Base-by-base conservation (phyloP, 352 stramenopile species). In the Elongisporangium prolatum region DNA sequence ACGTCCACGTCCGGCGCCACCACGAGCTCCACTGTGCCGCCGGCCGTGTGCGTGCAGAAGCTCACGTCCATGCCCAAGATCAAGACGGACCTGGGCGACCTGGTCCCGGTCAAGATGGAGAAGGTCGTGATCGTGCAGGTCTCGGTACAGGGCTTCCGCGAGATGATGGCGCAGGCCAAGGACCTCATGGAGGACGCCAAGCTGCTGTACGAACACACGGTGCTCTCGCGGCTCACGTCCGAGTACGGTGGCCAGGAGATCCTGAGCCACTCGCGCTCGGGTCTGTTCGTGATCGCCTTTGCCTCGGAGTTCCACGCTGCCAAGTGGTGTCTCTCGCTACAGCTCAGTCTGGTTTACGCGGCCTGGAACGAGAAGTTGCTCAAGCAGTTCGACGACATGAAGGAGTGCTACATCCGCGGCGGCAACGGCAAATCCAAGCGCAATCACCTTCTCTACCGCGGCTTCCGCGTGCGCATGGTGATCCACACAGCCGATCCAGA, bases 111-210 rank as follows among this genome's bases (percentile, higher is more conserved):
- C 52, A 64, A 70, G n/a, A 90, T 77, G 79, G 84, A 92, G 20
- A 93, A 91, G 60, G 74, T 88, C 13, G 86, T 95, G 49, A 71
- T 93, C 54, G 86, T 95, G 21, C 85, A 95, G 63, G 84, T 95
- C 4, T 93, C 84, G 4, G 84, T 93, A 20, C 80, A 90, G 64
- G 84, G 79, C 4, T 95, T 93, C 59, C 78, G 85, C 3, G 81
- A 90, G 17, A 88, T 92, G 77, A 77, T 84, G 64, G 70, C 54
- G 13, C 64, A 91, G 28, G 79, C 81, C 1, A 90, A 92, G 61
- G 84, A 95, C 14, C 61, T 93, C 9, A 93, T 95, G 84, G 86
- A 95, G 56, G 86, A 95, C 48, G 86, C 86, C 14, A 93, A 91
- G 57, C 54, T 91, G 37, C 63, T 95, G 48, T 95, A 95, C 53